These are phyloP conservation scores for Xylariaceae sp. DNA, from an alignment of 2,329 filamentous ascomycete species.

Conservation along the genomic window DNA sequence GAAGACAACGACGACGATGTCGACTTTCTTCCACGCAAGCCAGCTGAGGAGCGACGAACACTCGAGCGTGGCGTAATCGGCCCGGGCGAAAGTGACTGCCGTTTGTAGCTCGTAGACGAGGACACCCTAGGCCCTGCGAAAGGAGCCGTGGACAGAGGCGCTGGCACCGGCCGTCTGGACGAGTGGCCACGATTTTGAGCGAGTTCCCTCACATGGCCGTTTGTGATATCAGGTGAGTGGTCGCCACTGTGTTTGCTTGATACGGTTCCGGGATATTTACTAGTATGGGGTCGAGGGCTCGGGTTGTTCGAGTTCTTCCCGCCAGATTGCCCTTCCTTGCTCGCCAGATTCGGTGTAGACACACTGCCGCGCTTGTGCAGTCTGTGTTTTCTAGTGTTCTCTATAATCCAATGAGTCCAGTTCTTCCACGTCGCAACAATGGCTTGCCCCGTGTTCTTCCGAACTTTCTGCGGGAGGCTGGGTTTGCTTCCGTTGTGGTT, in stretches of 20 bases:
- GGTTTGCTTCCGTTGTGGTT: conserved; percentile 27
- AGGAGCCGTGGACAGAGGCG: conserved; percentile 26
- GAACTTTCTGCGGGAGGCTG: conserved; percentile 40
- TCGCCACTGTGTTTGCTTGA: conserved; percentile 38
- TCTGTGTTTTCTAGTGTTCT: conserved; percentile 49
- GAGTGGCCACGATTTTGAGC: conserved; percentile 19
- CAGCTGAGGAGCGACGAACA: conserved; percentile 74
- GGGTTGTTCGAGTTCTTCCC: conserved; percentile 44
- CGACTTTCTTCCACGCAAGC: conserved; percentile 85
- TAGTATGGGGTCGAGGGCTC: conserved; percentile 55
- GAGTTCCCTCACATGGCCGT: conserved; percentile 40
- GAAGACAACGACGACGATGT: conserved; percentile 94
- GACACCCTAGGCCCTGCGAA: conserved; percentile 31
- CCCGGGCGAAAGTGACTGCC: conserved; percentile 78
- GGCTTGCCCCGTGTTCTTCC: conserved; percentile 53
- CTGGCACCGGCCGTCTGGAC: conserved; percentile 25
- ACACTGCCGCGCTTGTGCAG: conserved; percentile 47
- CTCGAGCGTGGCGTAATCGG: conserved; percentile 85
- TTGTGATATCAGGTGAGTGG: conserved; percentile 47
- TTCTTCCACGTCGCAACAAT: conserved; percentile 58
- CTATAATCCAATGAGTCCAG: conserved; percentile 59
- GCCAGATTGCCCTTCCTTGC: conserved; percentile 40
- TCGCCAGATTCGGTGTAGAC: conserved; percentile 55
- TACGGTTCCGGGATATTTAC: conserved; percentile 46
- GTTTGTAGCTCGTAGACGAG: conserved; percentile 49